Percentiles rank a stretch among this genome's conserved stretches.
Conservation (phyloP, 2,329 filamentous ascomycete genomes). For the Thielaviopsis ethacetica region DNA sequence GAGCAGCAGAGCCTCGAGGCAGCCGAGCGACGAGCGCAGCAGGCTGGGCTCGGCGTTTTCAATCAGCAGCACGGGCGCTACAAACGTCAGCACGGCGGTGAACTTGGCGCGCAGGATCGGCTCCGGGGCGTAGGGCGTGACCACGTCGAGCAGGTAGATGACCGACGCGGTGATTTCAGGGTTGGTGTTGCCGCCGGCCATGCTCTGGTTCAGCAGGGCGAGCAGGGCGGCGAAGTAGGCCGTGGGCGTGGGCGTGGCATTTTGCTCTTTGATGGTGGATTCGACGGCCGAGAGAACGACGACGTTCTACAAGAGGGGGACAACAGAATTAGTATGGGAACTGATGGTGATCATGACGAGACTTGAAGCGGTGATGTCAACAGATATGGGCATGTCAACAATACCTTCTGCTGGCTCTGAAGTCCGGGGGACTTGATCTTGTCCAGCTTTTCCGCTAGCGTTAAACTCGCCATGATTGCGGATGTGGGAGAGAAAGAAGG, state of each 20-base stretch:
- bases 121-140: constrained; percentile 70
- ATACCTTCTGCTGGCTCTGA: constrained; percentile 79
- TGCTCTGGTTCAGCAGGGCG: constrained; percentile 66
- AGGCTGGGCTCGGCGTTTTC: constrained; percentile 75
- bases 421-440: constrained; percentile 95
- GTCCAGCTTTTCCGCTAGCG: constrained; percentile 76
- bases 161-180: constrained; percentile 72
- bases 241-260: constrained; percentile 67
- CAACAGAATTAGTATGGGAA: not conserved
- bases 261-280: constrained; percentile 77
- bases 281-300: constrained; percentile 85
- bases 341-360: no score
- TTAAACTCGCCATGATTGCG: constrained; percentile 29
- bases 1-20: constrained; percentile 76
- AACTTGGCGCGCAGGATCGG: constrained; percentile 89
- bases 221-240: constrained; percentile 94
- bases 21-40: constrained; percentile 76
- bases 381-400: not conserved
- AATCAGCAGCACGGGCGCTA: constrained; percentile 69
- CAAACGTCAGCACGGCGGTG: constrained; percentile 71
- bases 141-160: constrained; percentile 87
- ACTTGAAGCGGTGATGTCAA: not conserved
- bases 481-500: not conserved
- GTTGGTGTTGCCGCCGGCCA: constrained; percentile 52
- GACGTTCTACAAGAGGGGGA: constrained; percentile 42